Evolutionary conservation across 2,329 filamentous ascomycete genomes (phyloP), one percentile per base, ranked within the genome.

Genomic region (Tricladium varicosporioides): DNA sequence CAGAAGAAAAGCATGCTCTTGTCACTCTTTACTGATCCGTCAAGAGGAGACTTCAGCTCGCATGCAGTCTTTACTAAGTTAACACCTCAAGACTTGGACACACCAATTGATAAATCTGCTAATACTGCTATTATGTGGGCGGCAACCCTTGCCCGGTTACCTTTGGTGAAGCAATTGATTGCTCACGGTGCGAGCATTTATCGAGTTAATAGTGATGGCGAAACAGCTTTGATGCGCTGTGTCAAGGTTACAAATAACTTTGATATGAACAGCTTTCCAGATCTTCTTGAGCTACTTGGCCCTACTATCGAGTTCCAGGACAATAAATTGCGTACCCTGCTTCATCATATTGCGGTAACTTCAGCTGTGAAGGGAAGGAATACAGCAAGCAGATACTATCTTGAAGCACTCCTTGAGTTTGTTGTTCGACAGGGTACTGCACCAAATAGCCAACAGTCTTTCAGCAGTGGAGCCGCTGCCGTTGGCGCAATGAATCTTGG

Each of bases 61-160:
- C 88, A 93, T 66, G 88, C 92, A 10, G 88, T 89, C 42, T 83
- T 99, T 42, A 80, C 86, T 48, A 86, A 85, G 9, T 80, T 97
- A 55, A 88, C 85, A 1, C 85, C 90, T 0, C 78, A 87, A 42
- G 93, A 99, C 64, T 82, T 97, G 18, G 94, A 99, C 68, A 88
- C 94, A 71, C 93, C 94, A 1, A 91, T 99, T 56, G 94, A 99
- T 69, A 82, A 87, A 22, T 91, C 91, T 58, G 87, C 87, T 36
- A 91, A 97, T 69, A 97, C 92, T 15, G 92, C 92, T 2, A 78
- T 99, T 43, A 93, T 97, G 69, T 99, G 94, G 94, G 94, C 94
- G 2, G 92, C 94, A 5, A 97, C 94, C 4, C 79, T 99, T 48
- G 92, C 92, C 2, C 88, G 93, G 14, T 87, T 96, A 70, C 83